Evolutionary conservation across 176 grass and related monocot species (phyloP), one percentile per base, ranked within the genome.

Genomic region (Chrysopogon serrulatus): DNA sequence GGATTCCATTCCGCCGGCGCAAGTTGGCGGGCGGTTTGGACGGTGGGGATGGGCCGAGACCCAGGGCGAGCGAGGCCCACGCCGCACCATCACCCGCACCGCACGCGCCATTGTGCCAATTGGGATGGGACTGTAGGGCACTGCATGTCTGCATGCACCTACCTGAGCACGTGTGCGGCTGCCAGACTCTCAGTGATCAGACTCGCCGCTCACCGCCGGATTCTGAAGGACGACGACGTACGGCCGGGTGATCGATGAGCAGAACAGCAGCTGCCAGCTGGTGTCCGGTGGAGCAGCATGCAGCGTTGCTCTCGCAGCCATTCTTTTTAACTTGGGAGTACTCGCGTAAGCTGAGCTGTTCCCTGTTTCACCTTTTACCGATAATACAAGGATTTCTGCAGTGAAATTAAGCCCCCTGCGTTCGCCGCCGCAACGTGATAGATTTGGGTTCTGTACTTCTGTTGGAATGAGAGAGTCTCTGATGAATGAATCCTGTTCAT

Each of bases 21-120:
- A 76, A 84, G 61, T 68, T 76, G 82, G 44, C 33, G 60, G 30
- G 72, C 31, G 59, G 71, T 84, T 76, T 68, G 24, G 44, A 77
- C 73, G 71, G 82, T 31, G 60, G 71, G n/a, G 31, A 84, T 76
- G 71, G 4, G 18, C 6, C 27, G 69, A 60, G 10, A 26, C 19
- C 49, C 0, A 49, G 42, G 15, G 44, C 44, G 3, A 48, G 47
- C 10, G 51, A 9, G 53, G 23, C 56, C 56, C 54, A 59, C 54
- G 10, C 56, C 56, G 56, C 56, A 59, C 51, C 54, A 0, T 15
- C 44, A 47, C 44, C 44, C 4, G 51, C 51, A n/a, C 51, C 51
- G 21, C 42, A 73, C 69, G 40, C 24, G 81, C 71, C 32, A 39
- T 21, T 3, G 44, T 14, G 12, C 5, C 15, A 40, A 15, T 48